Percentiles rank a stretch among this genome's conserved stretches.
Evolutionary conservation across 768 basidiomycete species (phyloP).

Genomic region (Trametes maxima): DNA sequence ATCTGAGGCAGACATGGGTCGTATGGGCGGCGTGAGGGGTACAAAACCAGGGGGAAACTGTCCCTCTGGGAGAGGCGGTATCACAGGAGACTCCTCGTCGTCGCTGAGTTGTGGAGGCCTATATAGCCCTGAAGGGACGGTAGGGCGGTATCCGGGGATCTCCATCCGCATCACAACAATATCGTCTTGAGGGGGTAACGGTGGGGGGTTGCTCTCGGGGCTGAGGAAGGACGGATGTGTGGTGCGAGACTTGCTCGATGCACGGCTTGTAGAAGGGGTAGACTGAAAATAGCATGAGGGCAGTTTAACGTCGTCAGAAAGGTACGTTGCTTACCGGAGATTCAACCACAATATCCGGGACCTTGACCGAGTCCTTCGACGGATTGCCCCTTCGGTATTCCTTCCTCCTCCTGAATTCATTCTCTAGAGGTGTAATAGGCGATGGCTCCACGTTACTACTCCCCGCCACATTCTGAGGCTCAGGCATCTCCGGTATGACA

Average conservation of each 20-base stretch:
- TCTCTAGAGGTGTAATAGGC: constrained; percentile 20
- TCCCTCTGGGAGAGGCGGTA: constrained; percentile 5
- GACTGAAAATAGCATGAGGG: constrained; percentile 21
- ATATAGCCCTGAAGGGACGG: constrained; percentile 3
- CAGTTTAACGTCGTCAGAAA: not conserved
- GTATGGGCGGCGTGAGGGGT: constrained; percentile 11
- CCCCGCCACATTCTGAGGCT: constrained; percentile 5
- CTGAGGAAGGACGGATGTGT: constrained; percentile 33
- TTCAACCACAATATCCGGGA: constrained; percentile 30
- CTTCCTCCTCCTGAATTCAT: constrained; percentile 25
- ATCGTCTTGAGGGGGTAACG: constrained; percentile 13
- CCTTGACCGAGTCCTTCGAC: constrained; percentile 9
- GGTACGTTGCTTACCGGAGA: constrained; percentile 24
- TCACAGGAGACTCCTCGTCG: not conserved
- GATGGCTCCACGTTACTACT: constrained; percentile 9
- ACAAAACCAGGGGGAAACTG: constrained; percentile 24
- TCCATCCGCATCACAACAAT: constrained; percentile 16
- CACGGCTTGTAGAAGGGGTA: constrained; percentile 22
- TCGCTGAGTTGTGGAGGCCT: constrained; percentile 4
- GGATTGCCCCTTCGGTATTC: constrained; percentile 16
- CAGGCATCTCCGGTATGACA: constrained; percentile 1
- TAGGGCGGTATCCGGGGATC: constrained; percentile 11
- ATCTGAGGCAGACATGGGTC: not conserved
- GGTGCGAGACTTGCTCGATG: constrained; percentile 17
- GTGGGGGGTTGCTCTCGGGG: constrained; percentile 29